phyloP scores from a whole-genome alignment of 2,329 filamentous ascomycete genomes.

The Meredithiella fracta region DNA sequence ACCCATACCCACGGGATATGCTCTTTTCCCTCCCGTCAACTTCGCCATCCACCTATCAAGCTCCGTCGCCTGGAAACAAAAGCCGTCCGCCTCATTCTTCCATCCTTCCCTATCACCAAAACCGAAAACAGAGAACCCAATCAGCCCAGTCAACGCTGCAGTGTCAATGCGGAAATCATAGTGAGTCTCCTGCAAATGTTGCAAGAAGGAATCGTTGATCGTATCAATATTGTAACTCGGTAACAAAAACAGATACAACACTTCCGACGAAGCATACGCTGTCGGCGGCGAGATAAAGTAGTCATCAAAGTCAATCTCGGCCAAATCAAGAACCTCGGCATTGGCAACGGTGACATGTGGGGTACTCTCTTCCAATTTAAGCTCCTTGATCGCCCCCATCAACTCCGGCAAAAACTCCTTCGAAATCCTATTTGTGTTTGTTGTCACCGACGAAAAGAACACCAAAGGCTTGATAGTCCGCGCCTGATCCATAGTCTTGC shows the following conservation, averaged over 20 bases:
- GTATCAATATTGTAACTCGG: conserved; percentile 94
- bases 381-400: conserved; percentile 32
- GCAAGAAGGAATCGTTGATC: conserved; percentile 71
- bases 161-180: conserved; percentile 95
- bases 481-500: conserved; percentile 18
- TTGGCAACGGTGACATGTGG: conserved; percentile 26
- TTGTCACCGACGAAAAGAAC: conserved; percentile 83
- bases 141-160: conserved; percentile 54
- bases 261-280: conserved; percentile 34
- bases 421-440: conserved; percentile 61
- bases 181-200: conserved; percentile 80
- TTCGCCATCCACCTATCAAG: conserved; percentile 97
- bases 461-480: conserved; percentile 53
- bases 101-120: conserved; percentile 84
- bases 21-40: conserved; percentile 68
- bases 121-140: conserved; percentile 87
- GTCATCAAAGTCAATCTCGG: conserved; percentile 82
- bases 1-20: conserved; percentile 75
- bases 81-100: conserved; percentile 80
- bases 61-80: conserved; percentile 81
- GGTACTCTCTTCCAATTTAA: conserved; percentile 21
- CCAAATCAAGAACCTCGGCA: conserved; percentile 57
- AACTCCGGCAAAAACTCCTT: conserved; percentile 44
- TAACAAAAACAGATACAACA: conserved; percentile 70
- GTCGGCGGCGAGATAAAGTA: conserved; percentile 71